Percentiles rank a stretch among this genome's conserved stretches.
phyloP scores from a whole-genome alignment of 257 asterid species.

The Ajuga chamaepitys region DNA sequence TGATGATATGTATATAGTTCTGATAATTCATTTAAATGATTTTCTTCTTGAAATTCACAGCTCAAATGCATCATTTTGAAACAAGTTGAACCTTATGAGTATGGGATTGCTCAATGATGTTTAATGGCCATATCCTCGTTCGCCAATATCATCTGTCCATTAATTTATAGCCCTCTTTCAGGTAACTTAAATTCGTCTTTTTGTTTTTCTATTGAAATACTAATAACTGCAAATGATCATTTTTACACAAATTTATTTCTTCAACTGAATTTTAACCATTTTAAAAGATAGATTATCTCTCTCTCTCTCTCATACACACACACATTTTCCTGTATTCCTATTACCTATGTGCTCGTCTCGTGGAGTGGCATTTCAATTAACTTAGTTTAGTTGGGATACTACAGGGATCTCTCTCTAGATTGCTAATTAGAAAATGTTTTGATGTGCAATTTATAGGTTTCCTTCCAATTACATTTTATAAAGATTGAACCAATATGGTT shows the following conservation, averaged over 20 bases:
- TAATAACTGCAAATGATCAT: neutral
- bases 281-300: constrained; percentile 21
- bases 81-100: constrained; percentile 69
- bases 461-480: constrained; percentile 23
- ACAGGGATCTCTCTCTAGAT: too few relatives aligned
- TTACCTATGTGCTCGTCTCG: too few relatives aligned
- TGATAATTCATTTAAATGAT: too few relatives aligned
- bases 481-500: constrained; percentile 21
- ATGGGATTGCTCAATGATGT: constrained; percentile 53
- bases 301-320: too few relatives aligned
- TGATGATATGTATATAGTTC: too few relatives aligned
- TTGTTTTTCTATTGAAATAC: too few relatives aligned
- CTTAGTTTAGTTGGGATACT: too few relatives aligned
- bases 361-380: too few relatives aligned
- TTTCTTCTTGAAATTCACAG: constrained; percentile 33
- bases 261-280: neutral
- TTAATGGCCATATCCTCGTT: constrained; percentile 59
- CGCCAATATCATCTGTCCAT: constrained; percentile 59
- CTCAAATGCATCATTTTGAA: constrained; percentile 75
- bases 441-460: constrained; percentile 30
- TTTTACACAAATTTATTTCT: neutral
- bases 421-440: neutral
- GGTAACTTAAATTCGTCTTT: too few relatives aligned
- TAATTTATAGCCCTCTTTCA: constrained; percentile 75
- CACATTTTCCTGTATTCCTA: too few relatives aligned